Conservation (phyloP, 129 eudicot genomes). For the Escallonia rubra region DNA sequence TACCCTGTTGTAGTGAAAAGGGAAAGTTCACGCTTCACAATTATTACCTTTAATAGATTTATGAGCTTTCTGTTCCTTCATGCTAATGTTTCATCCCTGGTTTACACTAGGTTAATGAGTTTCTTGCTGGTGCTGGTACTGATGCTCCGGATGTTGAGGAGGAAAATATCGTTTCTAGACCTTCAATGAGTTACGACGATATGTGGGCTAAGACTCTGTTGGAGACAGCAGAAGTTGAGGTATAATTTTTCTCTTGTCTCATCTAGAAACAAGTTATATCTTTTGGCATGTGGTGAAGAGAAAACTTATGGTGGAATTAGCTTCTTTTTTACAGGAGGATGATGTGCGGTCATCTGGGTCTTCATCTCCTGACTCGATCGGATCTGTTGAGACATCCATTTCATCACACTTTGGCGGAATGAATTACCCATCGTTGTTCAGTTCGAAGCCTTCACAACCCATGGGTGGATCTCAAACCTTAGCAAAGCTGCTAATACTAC, state of each 20-base stretch:
- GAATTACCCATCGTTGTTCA: conserved; percentile 94
- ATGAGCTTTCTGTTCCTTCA: neutral
- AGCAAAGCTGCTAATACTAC: too few relatives aligned
- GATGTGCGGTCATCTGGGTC: conserved; percentile 78
- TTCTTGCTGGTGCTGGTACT: conserved; percentile 96
- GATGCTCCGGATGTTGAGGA: conserved; percentile 99
- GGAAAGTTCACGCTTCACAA: too few relatives aligned
- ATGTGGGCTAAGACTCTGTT: conserved; percentile 98
- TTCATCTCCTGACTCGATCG: conserved; percentile 87
- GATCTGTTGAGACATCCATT: conserved; percentile 96
- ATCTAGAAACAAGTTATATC: neutral
- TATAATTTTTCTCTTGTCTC: neutral
- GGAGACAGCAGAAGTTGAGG: conserved; percentile 86
- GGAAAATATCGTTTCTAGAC: conserved; percentile 74
- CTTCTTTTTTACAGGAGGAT: conserved; percentile 46
- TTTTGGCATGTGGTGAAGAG: neutral
- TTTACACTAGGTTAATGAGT: conserved; percentile 73
- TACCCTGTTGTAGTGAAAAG: too few relatives aligned
- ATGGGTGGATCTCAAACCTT: conserved; percentile 19
- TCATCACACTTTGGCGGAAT: conserved; percentile 97
- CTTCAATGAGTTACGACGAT: conserved; percentile 86
- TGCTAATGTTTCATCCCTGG: conserved; percentile 1
- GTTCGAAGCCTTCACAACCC: conserved; percentile 83
- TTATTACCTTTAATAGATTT: neutral
- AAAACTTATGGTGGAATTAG: neutral